phyloP scores from a whole-genome alignment of 164 flowering plant species.

The Litsea cubeba region DNA sequence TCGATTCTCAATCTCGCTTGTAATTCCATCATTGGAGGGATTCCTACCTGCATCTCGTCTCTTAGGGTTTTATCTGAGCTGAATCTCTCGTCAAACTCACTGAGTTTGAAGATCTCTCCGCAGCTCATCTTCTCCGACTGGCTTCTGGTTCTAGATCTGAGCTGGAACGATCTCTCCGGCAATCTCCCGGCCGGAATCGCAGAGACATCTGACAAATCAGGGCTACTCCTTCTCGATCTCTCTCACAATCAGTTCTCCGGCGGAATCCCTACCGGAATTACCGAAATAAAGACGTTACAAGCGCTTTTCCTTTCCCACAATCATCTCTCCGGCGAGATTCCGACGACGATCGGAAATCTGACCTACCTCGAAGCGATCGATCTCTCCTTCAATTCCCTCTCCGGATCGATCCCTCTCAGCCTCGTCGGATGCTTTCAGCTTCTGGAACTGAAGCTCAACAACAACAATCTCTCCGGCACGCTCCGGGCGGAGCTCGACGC shows the following conservation, averaged over 20 bases:
- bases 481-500: constrained; percentile 95
- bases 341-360: constrained; percentile 78
- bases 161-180: constrained; percentile 70
- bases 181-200: constrained; percentile 56
- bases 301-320: constrained; percentile 81
- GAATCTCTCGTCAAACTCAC: constrained; percentile 58
- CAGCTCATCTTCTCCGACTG: constrained; percentile 62
- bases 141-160: constrained; percentile 69
- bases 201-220: constrained; percentile 56
- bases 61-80: constrained; percentile 46
- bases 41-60: constrained; percentile 75
- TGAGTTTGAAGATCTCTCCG: constrained; percentile 60
- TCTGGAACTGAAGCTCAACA: constrained; percentile 61
- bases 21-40: constrained; percentile 68
- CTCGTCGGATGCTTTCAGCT: constrained; percentile 92
- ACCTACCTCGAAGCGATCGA: constrained; percentile 89
- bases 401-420: constrained; percentile 78
- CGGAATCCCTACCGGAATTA: constrained; percentile 58
- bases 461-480: constrained; percentile 77
- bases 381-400: constrained; percentile 64
- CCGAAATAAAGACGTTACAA: constrained; percentile 78
- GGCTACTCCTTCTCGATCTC: constrained; percentile 71
- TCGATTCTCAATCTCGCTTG: constrained; percentile 48
- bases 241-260: constrained; percentile 77
- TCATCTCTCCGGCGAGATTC: constrained; percentile 69